A percentile compares a stretch with the other conserved stretches of the same genome.
Conservation (phyloP, 768 basidiomycete species). For the Galerina marginata region DNA sequence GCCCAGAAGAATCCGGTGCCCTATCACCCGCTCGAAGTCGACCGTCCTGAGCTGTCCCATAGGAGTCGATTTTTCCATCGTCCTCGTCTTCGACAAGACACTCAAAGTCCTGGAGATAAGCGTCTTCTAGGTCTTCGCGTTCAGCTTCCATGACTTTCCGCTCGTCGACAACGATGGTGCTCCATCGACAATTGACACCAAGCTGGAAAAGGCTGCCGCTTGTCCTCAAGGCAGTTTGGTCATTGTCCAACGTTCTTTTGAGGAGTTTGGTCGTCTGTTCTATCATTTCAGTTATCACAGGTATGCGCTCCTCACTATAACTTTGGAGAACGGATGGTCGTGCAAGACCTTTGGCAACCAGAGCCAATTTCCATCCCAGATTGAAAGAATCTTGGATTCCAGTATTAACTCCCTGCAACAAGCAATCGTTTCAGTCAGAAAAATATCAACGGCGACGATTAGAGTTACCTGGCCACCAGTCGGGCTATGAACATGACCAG, state of each 20-base stretch:
- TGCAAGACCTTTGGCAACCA: constrained; percentile 35
- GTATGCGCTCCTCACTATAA: constrained; percentile 40
- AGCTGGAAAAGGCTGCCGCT: constrained; percentile 42
- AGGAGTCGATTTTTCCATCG: constrained; percentile 24
- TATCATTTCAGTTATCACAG: constrained; percentile 40
- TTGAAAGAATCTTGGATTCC: constrained; percentile 38
- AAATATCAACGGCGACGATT: too few relatives aligned
- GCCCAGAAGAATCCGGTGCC: constrained; percentile 44
- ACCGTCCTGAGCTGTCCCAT: constrained; percentile 29
- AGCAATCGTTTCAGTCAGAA: too few relatives aligned
- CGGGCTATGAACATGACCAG: constrained; percentile 29
- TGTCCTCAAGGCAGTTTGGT: constrained; percentile 24
- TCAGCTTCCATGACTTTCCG: constrained; percentile 10
- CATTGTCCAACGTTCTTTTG: constrained; percentile 14
- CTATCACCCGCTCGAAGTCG: constrained; percentile 47
- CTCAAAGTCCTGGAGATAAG: constrained; percentile 23
- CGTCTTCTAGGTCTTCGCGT: constrained; percentile 14
- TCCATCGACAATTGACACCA: constrained; percentile 60
- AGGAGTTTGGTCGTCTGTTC: constrained; percentile 31
- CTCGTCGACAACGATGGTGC: constrained; percentile 53
- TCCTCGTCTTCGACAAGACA: constrained; percentile 16
- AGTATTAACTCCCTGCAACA: too few relatives aligned
- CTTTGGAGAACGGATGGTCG: constrained; percentile 33
- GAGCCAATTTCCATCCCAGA: constrained; percentile 43
- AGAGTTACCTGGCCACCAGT: constrained; percentile 26